Evolutionary conservation across 805 yeast species (phyloP), one percentile per base, ranked within the genome.

Genomic region (Candida nitratophila): DNA sequence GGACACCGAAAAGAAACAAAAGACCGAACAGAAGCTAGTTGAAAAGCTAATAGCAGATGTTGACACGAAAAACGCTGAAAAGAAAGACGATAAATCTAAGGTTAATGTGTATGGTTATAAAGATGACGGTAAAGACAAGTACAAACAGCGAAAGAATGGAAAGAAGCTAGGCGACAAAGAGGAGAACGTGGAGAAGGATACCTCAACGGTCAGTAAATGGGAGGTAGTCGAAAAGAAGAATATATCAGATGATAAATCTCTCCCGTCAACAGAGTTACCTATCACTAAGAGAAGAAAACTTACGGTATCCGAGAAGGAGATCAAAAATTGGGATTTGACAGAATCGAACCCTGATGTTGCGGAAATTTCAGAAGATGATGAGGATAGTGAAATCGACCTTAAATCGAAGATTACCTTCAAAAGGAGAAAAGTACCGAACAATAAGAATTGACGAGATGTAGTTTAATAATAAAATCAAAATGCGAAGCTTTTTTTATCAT

Each of bases 281-380:
- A 44, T 57, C 35, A 22, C 40, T 20, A 24, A 15, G 15, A 47
- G 43, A 26, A 32, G 32, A 39, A 39, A 40, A 11, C 31, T 47
- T 6, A 39, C 54, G 1, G 48, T 50, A 1, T 50, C 53, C 12
- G 53, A 59, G 15, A 14, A 39, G 10, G 68, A 64, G 31, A 40
- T 50, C 1, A 56, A 48, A 22, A 46, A 44, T 8, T 65, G 68
- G 69, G 49, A 58, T 16, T 15, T 63, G 7, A 24, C n/a, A n/a
- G n/a, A n/a, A n/a, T n/a, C n/a, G n/a, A n/a, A n/a, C n/a, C n/a
- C n/a, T n/a, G n/a, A n/a, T n/a, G n/a, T n/a, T n/a, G n/a, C n/a
- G n/a, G n/a, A n/a, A 10, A 24, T 24, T 24, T 37, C 31, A 16
- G 39, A 21, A 4, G 53, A 53, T 41, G 56, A 51, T 24, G 22